A percentile compares a stretch with the other conserved stretches of the same genome.
Conservation (phyloP, 2,329 filamentous ascomycete species). For the Colletotrichum sp. region DNA sequence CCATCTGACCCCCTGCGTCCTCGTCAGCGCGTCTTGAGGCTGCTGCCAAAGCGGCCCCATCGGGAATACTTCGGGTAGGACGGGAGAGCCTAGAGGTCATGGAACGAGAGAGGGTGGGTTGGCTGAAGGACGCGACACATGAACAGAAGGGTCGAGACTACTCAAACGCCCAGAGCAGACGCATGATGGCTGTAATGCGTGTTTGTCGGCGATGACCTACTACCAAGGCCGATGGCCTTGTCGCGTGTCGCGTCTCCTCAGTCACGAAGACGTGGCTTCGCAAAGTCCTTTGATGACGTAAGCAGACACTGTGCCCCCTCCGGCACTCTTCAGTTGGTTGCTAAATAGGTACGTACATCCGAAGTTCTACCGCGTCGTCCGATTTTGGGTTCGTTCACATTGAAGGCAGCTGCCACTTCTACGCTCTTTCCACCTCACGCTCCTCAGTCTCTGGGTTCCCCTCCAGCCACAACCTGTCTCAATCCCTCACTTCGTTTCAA, state of each 20-base stretch:
- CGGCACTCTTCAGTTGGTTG: not conserved
- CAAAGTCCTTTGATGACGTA: not conserved
- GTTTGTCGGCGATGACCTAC: not conserved
- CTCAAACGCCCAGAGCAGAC: not conserved
- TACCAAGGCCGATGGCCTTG: not conserved
- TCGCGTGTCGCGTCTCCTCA: not conserved
- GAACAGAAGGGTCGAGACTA: not conserved
- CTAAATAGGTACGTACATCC: not conserved
- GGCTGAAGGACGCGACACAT: not conserved
- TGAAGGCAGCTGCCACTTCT: not conserved
- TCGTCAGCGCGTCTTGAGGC: not conserved
- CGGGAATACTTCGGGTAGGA: not conserved
- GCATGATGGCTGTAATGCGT: not conserved
- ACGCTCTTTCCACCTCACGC: not conserved
- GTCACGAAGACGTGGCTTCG: not conserved
- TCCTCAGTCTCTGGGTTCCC: no score
- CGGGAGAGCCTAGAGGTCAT: not conserved
- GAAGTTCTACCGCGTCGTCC: not conserved
- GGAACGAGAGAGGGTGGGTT: not conserved
- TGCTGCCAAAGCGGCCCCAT: not conserved
- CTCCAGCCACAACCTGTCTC: not conserved
- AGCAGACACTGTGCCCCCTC: not conserved
- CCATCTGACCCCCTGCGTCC: not conserved
- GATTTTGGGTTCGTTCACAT: not conserved
- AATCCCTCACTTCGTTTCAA: not conserved